Percentiles rank a stretch among this genome's conserved stretches.
These are phyloP conservation scores for Triticum turgidum DNA, from an alignment of 176 grass and related monocot genomes.

Conservation along the genomic window DNA sequence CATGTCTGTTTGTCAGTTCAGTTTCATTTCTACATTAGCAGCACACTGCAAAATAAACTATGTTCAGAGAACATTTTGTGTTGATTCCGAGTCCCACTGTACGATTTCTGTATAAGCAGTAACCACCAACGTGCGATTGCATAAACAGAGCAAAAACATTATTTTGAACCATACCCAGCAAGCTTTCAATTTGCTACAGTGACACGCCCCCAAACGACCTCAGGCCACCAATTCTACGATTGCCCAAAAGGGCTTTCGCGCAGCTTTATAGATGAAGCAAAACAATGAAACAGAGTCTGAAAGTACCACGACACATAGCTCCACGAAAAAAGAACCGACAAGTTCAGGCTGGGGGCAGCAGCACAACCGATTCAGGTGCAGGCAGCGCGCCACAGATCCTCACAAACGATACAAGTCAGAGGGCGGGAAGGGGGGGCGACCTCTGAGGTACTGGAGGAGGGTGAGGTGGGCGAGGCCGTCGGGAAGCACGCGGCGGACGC, in stretches of 20 bases:
- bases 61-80: too few relatives aligned
- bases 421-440: conserved; percentile 14
- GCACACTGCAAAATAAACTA: neutral
- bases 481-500: conserved; percentile 79
- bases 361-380: neutral
- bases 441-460: conserved; percentile 92
- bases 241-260: too few relatives aligned
- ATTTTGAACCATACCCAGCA: neutral
- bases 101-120: neutral
- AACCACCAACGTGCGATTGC: neutral
- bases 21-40: neutral
- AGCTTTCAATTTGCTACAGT: neutral
- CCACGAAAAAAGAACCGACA: too few relatives aligned
- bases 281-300: too few relatives aligned
- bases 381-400: neutral
- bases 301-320: too few relatives aligned
- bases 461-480: conserved; percentile 91
- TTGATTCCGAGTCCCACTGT: neutral
- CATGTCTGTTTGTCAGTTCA: neutral
- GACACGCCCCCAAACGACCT: too few relatives aligned
- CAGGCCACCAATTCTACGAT: too few relatives aligned
- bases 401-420: neutral
- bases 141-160: neutral
- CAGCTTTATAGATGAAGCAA: too few relatives aligned
- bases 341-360: too few relatives aligned